A percentile compares a stretch with the other conserved stretches of the same genome.
These are phyloP conservation scores for Coccomyxa sp. DNA, from an alignment of 139 green algal genomes.

Conservation along the genomic window DNA sequence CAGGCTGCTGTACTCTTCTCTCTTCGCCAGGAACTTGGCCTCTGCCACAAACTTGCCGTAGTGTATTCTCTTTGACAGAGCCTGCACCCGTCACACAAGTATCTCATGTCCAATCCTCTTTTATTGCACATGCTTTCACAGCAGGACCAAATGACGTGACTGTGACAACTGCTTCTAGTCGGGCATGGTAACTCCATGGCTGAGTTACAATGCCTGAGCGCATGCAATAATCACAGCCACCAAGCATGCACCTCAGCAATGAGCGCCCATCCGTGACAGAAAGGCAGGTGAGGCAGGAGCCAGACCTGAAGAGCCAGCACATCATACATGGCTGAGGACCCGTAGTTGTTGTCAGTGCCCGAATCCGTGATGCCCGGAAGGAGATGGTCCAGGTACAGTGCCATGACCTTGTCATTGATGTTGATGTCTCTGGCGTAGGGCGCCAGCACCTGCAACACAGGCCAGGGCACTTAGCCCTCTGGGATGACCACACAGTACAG, in stretches of 20 bases:
- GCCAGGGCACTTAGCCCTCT: not conserved
- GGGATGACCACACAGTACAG: too few relatives aligned
- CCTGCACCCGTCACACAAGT: slow-evolving; percentile 53
- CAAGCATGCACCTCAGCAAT: not conserved
- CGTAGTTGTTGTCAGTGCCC: slow-evolving; percentile 97
- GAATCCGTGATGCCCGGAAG: slow-evolving; percentile 63
- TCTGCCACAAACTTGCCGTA: slow-evolving; percentile 99
- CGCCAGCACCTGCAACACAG: slow-evolving; percentile 52
- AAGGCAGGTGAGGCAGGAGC: not conserved
- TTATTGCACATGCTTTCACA: too few relatives aligned
- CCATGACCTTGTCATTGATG: slow-evolving; percentile 84
- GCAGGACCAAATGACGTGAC: too few relatives aligned
- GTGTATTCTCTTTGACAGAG: slow-evolving; percentile 95
- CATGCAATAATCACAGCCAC: too few relatives aligned
- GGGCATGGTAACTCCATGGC: too few relatives aligned
- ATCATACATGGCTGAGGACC: slow-evolving; percentile 69
- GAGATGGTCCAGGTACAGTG: slow-evolving; percentile 81
- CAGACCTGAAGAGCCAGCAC: slow-evolving; percentile 37
- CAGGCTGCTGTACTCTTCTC: slow-evolving; percentile 76
- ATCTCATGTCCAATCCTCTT: too few relatives aligned
- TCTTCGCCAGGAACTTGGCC: slow-evolving; percentile 88
- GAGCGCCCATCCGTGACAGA: not conserved
- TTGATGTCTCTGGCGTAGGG: slow-evolving; percentile 72
- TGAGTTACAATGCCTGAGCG: too few relatives aligned
- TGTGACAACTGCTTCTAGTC: too few relatives aligned